Percentiles rank a stretch among this genome's conserved stretches.
These are phyloP conservation scores for Luvunga scandens DNA, from an alignment of 345 rosid species.

Conservation along the genomic window DNA sequence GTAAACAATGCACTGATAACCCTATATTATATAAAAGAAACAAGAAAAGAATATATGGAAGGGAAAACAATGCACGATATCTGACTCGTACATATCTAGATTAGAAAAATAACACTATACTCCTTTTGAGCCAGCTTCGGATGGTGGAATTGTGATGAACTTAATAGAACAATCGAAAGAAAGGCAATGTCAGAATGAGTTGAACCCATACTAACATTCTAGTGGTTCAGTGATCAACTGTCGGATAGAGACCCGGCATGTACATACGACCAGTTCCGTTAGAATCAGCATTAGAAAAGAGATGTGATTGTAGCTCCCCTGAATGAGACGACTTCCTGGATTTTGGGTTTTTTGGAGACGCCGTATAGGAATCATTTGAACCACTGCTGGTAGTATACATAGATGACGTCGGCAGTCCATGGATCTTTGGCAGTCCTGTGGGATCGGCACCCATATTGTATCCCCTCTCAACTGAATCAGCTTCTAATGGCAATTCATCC, in stretches of 20 bases:
- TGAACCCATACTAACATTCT: neutral
- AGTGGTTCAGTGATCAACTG: slow-evolving; percentile 31
- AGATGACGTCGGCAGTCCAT: slow-evolving; percentile 68
- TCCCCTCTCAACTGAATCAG: slow-evolving; percentile 86
- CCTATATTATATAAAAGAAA: slow-evolving; percentile 20
- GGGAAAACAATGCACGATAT: slow-evolving; percentile 8
- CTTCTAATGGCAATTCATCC: slow-evolving; percentile 93
- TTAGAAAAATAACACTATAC: neutral
- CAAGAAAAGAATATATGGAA: slow-evolving; percentile 1
- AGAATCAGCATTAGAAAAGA: slow-evolving; percentile 52
- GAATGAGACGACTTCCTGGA: slow-evolving; percentile 65
- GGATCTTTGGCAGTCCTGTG: slow-evolving; percentile 76
- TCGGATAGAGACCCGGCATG: slow-evolving; percentile 52
- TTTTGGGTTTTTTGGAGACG: slow-evolving; percentile 57
- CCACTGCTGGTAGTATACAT: slow-evolving; percentile 46
- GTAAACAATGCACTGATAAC: slow-evolving; percentile 29
- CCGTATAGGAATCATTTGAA: slow-evolving; percentile 46
- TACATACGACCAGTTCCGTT: slow-evolving; percentile 49
- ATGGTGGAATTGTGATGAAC: slow-evolving; percentile 6
- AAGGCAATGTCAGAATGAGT: slow-evolving; percentile 8
- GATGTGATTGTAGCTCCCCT: slow-evolving; percentile 66
- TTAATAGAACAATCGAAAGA: slow-evolving; percentile 15
- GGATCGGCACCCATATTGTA: slow-evolving; percentile 60
- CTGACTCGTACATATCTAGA: neutral
- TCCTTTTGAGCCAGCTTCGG: slow-evolving; percentile 4